Conservation (phyloP, 768 basidiomycete species). For the Psilocybe cyanescens region DNA sequence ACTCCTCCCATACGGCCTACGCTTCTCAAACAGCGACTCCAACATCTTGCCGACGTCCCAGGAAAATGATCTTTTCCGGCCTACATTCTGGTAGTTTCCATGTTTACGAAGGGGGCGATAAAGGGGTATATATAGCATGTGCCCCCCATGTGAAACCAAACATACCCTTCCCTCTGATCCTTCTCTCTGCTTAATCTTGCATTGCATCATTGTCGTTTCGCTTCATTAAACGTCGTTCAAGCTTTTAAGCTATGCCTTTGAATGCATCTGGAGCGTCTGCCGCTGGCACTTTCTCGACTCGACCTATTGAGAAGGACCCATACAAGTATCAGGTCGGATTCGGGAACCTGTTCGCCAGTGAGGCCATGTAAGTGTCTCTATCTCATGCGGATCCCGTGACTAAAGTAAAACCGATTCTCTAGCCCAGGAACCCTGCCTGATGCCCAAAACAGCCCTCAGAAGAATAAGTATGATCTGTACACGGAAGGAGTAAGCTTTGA, state of each 20-base stretch:
- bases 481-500: constrained; percentile 51
- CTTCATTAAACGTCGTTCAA: not conserved
- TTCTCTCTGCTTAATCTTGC: not conserved
- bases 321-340: constrained; percentile 64
- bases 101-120: not conserved
- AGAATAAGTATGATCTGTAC: constrained; percentile 65
- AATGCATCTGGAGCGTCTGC: constrained; percentile 42
- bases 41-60: no score
- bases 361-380: constrained; percentile 50
- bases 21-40: not conserved
- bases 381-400: not conserved
- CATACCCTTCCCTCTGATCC: not conserved
- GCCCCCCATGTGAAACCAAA: not conserved
- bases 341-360: constrained; percentile 58
- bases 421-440: constrained; percentile 61
- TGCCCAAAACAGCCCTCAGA: constrained; percentile 67
- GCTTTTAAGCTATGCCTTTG: constrained; percentile 25
- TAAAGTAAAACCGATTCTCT: not conserved
- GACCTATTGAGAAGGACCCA: constrained; percentile 48
- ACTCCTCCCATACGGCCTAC: not conserved
- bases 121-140: constrained; percentile 9
- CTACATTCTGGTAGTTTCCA: not conserved
- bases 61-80: not conserved
- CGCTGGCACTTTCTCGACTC: constrained; percentile 38
- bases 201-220: not conserved